These are phyloP conservation scores for Nasturtium officinale DNA, from an alignment of 345 rosid species.

Conservation along the genomic window DNA sequence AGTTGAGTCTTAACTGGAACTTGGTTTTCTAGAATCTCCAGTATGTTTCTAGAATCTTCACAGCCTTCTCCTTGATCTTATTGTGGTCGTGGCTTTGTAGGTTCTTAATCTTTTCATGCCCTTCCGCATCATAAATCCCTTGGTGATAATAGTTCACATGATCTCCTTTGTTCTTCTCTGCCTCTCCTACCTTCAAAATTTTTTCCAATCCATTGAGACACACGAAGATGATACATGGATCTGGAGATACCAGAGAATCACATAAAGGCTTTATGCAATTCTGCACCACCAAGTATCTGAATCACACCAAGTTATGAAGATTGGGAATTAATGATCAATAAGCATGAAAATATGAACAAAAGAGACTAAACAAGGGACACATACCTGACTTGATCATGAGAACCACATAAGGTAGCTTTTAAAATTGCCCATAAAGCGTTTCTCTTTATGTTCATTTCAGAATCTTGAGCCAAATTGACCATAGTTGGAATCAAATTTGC, in stretches of 20 bases:
- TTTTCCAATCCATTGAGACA: conserved; percentile 67
- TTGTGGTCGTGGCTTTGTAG: conserved; percentile 59
- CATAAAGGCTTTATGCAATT: conserved; percentile 68
- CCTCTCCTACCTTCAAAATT: conserved; percentile 64
- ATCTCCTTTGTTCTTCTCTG: conserved; percentile 53
- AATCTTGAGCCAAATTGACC: conserved; percentile 58
- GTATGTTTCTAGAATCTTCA: conserved; percentile 63
- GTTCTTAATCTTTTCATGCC: conserved; percentile 60
- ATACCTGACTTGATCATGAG: conserved; percentile 67
- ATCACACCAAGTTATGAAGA: conserved; percentile 7
- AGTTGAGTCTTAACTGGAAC: too few species aligned
- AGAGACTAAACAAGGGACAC: neutral
- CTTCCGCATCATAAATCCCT: conserved; percentile 62
- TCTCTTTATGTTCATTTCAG: conserved; percentile 58
- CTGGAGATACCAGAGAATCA: conserved; percentile 61
- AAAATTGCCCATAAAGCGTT: conserved; percentile 14
- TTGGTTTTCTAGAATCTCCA: too few species aligned
- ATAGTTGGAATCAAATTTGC: conserved; percentile 54
- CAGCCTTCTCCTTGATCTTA: conserved; percentile 50
- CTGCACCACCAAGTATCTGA: conserved; percentile 57
- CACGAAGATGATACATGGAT: conserved; percentile 51
- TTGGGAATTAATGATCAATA: neutral
- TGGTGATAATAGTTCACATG: conserved; percentile 51
- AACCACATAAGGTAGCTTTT: conserved; percentile 59
- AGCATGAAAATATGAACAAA: neutral